These are phyloP conservation scores for Papiliotrema flavescens DNA, from an alignment of 1,284 basidiomycete genomes.

Conservation along the genomic window DNA sequence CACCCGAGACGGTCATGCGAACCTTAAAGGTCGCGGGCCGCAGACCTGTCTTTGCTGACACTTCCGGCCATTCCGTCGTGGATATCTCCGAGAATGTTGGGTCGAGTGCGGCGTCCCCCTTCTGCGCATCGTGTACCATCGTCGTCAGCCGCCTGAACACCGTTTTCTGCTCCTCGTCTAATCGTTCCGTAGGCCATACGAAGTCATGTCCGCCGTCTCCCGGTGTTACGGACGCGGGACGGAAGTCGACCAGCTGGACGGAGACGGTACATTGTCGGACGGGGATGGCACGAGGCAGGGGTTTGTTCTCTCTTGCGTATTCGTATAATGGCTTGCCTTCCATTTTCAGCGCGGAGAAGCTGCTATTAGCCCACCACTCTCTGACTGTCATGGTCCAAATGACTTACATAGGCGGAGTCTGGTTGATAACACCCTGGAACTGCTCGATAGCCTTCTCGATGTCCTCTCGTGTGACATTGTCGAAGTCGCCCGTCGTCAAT, in stretches of 20 bases:
- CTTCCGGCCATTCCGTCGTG: slow-evolving; percentile 42
- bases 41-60: slow-evolving; percentile 44
- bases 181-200: slow-evolving; percentile 66
- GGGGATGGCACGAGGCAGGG: slow-evolving; percentile 89
- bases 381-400: no score
- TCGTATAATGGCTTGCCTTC: slow-evolving; percentile 94
- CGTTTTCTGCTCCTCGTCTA: slow-evolving; percentile 65
- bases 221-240: slow-evolving; percentile 38
- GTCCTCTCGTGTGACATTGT: slow-evolving; percentile 73
- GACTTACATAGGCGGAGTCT: slow-evolving; percentile 84
- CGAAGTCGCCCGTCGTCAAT: slow-evolving; percentile 72
- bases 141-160: slow-evolving; percentile 62
- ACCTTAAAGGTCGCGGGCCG: slow-evolving; percentile 76
- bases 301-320: slow-evolving; percentile 85
- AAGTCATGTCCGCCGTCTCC: slow-evolving; percentile 56
- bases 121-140: slow-evolving; percentile 43
- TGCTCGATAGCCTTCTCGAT: slow-evolving; percentile 67
- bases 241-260: slow-evolving; percentile 56
- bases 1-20: slow-evolving; percentile 87
- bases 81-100: slow-evolving; percentile 27
- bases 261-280: slow-evolving; percentile 78
- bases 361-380: no score
- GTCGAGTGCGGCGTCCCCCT: slow-evolving; percentile 42
- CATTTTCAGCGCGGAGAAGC: slow-evolving; percentile 98
- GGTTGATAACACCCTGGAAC: slow-evolving; percentile 84